Percentiles rank a stretch among this genome's conserved stretches.
Conservation (phyloP, 805 yeast genomes). For the Ogataea degrootiae region DNA sequence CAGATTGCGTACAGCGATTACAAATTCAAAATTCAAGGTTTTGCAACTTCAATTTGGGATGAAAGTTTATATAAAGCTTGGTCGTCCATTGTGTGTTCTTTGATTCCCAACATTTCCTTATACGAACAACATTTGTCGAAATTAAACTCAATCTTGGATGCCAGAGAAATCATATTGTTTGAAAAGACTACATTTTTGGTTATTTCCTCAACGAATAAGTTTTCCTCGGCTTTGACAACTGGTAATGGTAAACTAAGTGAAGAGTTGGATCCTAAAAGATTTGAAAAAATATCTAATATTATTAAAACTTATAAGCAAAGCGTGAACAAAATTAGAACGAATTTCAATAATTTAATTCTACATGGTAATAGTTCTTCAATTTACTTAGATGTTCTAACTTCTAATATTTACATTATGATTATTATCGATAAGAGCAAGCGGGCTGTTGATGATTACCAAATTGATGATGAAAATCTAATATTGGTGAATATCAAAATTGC, state of each 20-base stretch:
- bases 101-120: constrained; percentile 84
- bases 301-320: constrained; percentile 93
- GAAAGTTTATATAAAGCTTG: constrained; percentile 94
- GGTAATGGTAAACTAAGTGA: constrained; percentile 3
- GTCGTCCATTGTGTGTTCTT: constrained; percentile 92
- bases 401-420: constrained; percentile 35
- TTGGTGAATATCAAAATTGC: constrained; percentile 33
- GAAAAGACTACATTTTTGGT: constrained; percentile 91
- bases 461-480: constrained; percentile 31
- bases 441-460: constrained; percentile 13
- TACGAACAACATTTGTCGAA: constrained; percentile 72
- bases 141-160: constrained; percentile 69
- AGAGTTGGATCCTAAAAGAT: constrained; percentile 81
- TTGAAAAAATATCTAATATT: constrained; percentile 89
- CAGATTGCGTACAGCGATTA: constrained; percentile 61
- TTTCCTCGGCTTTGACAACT: neutral
- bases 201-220: constrained; percentile 52
- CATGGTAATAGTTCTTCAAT: constrained; percentile 43
- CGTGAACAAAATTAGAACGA: constrained; percentile 79
- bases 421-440: constrained; percentile 28
- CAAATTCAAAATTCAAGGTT: constrained; percentile 67
- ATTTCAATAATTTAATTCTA: constrained; percentile 70
- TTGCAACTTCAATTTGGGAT: constrained; percentile 97
- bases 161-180: constrained; percentile 85
- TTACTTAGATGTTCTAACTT: constrained; percentile 31